Evolutionary conservation across 768 basidiomycete genomes (phyloP).

Genomic region (Boletus subparvulus): DNA sequence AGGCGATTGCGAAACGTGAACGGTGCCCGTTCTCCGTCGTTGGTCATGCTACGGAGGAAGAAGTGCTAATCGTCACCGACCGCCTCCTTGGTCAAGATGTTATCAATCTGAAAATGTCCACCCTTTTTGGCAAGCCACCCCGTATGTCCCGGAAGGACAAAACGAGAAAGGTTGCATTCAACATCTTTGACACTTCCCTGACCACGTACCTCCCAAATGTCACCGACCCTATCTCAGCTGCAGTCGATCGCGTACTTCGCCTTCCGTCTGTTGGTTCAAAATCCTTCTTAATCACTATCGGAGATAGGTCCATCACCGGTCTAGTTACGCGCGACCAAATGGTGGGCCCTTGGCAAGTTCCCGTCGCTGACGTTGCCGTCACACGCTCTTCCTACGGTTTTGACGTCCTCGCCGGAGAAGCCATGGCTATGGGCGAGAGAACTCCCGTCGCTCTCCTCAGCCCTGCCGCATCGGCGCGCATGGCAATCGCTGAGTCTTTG

Average conservation of each 20-base stretch:
- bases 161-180: conserved; percentile 40
- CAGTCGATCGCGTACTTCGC: conserved; percentile 78
- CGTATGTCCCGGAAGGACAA: conserved; percentile 79
- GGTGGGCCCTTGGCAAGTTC: conserved; percentile 99
- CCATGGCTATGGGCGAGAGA: conserved; percentile 98
- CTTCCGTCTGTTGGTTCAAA: conserved; percentile 94
- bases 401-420: conserved; percentile 79
- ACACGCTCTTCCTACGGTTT: conserved; percentile 96
- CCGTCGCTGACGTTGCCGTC: conserved; percentile 95
- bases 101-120: conserved; percentile 90
- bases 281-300: conserved; percentile 97
- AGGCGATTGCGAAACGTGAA: conserved; percentile 78
- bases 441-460: conserved; percentile 88
- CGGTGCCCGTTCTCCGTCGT: conserved; percentile 93
- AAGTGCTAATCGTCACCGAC: conserved; percentile 88
- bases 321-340: conserved; percentile 96
- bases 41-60: conserved; percentile 77
- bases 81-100: conserved; percentile 74
- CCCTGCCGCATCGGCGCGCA: conserved; percentile 88
- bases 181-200: conserved; percentile 72
- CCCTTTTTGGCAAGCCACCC: conserved; percentile 94
- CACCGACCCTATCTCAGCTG: conserved; percentile 54
- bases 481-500: conserved; percentile 93
- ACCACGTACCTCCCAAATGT: conserved; percentile 57
- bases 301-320: conserved; percentile 91